Conservation (phyloP, 2,329 filamentous ascomycete genomes). For the Fusarium sp. region DNA sequence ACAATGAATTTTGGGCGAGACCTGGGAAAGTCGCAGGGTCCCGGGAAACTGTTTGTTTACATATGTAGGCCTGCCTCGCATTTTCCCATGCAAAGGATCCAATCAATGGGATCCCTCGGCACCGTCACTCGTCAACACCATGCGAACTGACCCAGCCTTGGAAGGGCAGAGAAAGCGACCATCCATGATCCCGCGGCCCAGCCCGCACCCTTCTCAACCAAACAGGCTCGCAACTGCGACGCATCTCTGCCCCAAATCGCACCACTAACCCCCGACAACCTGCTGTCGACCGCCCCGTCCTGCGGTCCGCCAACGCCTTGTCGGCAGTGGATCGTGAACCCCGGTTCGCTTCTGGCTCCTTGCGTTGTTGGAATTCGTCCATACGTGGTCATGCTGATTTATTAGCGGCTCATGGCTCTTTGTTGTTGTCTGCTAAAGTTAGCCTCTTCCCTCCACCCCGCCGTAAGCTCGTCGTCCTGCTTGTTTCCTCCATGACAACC, state of each 20-base stretch:
- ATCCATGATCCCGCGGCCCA: slow-evolving; percentile 23
- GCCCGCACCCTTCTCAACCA: slow-evolving; percentile 31
- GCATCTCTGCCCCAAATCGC: slow-evolving; percentile 26
- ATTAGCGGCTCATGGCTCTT: slow-evolving; percentile 11
- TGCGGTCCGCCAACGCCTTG: slow-evolving; percentile 28
- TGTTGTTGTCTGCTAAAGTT: neutral
- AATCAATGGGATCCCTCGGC: slow-evolving; percentile 21
- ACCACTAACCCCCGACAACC: slow-evolving; percentile 42
- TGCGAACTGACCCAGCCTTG: slow-evolving; percentile 32
- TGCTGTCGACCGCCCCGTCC: slow-evolving; percentile 33
- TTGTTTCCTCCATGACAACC: slow-evolving; percentile 22
- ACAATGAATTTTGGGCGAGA: slow-evolving; percentile 16
- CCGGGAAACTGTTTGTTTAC: slow-evolving; percentile 39
- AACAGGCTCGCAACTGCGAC: slow-evolving; percentile 28
- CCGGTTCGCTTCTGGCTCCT: slow-evolving; percentile 10
- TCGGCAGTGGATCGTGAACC: slow-evolving; percentile 30
- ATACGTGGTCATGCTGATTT: neutral
- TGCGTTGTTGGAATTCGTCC: neutral
- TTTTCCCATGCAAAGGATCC: neutral
- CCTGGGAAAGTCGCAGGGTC: neutral
- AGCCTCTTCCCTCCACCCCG: slow-evolving; percentile 1
- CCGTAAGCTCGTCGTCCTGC: slow-evolving; percentile 2
- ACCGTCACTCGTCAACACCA: slow-evolving; percentile 28
- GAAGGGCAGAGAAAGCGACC: neutral
- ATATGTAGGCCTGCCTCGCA: slow-evolving; percentile 26